Evolutionary conservation across 345 rosid species (phyloP).

Genomic region (Euphorbia pulcherrima): DNA sequence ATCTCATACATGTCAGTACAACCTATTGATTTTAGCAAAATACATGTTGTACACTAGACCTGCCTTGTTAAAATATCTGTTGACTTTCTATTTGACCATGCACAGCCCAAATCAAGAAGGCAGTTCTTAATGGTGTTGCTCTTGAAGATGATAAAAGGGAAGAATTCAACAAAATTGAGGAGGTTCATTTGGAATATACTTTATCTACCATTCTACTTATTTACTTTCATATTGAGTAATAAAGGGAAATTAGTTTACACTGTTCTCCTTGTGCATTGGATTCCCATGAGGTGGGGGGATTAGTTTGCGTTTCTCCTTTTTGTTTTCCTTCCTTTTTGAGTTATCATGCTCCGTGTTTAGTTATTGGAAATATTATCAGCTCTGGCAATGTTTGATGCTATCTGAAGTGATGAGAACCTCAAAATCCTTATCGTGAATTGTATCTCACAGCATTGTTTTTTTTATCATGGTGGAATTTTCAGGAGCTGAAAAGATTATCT

Average conservation of each 20-base stretch:
- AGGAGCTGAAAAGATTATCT: constrained; percentile 78
- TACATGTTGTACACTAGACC: not conserved
- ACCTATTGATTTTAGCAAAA: not conserved
- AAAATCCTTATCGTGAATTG: no score
- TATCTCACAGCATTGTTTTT: not conserved
- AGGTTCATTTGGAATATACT: constrained; percentile 40
- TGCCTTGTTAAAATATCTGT: constrained; percentile 14
- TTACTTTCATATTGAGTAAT: not conserved
- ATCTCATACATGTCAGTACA: not conserved
- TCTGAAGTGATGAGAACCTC: no score
- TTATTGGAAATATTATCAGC: not conserved
- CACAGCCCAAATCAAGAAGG: constrained; percentile 73
- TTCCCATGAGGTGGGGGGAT: no score
- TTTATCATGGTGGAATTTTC: constrained; percentile 16
- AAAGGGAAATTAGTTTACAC: not conserved
- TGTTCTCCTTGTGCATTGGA: no score
- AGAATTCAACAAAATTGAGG: constrained; percentile 80
- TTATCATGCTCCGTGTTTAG: constrained; percentile 3
- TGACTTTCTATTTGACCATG: constrained; percentile 19
- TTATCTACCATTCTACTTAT: not conserved
- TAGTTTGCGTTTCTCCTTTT: no score
- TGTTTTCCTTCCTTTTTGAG: no score
- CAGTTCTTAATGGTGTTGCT: constrained; percentile 85
- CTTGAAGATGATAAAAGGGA: constrained; percentile 82
- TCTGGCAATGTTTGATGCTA: no score